Conservation (phyloP, 2,329 filamentous ascomycete genomes). For the Mycosphaerella sp. region DNA sequence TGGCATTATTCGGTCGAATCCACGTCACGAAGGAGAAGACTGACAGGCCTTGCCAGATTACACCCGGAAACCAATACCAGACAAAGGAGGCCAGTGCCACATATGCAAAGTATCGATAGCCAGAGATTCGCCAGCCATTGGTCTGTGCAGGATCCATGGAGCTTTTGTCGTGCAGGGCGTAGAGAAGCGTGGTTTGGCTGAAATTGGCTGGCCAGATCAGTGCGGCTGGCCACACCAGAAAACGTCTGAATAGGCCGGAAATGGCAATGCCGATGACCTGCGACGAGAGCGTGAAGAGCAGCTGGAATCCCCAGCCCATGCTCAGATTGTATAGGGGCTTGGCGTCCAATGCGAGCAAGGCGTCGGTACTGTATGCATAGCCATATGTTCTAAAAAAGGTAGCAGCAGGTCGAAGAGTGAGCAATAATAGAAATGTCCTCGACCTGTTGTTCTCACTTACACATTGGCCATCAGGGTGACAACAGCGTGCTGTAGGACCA, state of each 20-base stretch:
- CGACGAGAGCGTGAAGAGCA: constrained; percentile 75
- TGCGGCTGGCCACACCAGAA: constrained; percentile 73
- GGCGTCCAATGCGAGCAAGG: constrained; percentile 74
- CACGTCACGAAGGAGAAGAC: constrained; percentile 86
- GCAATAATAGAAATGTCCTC: too few relatives aligned
- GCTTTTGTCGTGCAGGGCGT: constrained; percentile 76
- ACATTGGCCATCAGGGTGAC: constrained; percentile 30
- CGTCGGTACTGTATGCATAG: constrained; percentile 25
- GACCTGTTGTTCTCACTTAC: too few relatives aligned
- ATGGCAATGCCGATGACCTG: constrained; percentile 82
- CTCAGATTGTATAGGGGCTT: constrained; percentile 65
- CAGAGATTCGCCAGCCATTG: constrained; percentile 72
- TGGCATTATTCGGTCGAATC: constrained; percentile 77
- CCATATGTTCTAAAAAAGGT: constrained; percentile 10
- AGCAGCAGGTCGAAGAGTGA: too few relatives aligned
- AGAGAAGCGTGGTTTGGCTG: constrained; percentile 84
- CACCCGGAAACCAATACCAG: constrained; percentile 82
- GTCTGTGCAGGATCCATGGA: constrained; percentile 50
- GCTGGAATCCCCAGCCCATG: constrained; percentile 67
- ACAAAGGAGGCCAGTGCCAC: constrained; percentile 64
- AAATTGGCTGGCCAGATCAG: constrained; percentile 89
- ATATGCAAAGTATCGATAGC: constrained; percentile 76
- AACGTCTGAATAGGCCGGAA: constrained; percentile 71
- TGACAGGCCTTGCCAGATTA: constrained; percentile 75
- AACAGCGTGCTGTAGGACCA: constrained; percentile 31